Percentiles rank a stretch among this genome's conserved stretches.
Conservation (phyloP, 805 yeast genomes). For the Maudiozyma barnettii region DNA sequence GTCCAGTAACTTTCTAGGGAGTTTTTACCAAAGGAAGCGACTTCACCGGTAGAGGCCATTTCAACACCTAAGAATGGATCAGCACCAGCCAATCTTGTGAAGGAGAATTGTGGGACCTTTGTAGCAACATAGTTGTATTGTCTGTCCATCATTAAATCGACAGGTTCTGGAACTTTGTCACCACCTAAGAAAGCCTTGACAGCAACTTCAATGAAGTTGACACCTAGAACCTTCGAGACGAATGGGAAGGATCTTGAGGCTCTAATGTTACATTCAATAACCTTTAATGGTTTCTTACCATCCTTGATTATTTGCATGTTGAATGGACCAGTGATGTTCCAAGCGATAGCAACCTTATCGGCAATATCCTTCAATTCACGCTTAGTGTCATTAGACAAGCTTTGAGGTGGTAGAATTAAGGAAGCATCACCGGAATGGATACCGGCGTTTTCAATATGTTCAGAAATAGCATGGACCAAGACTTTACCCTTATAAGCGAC, state of each 20-base stretch:
- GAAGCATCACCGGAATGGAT: constrained; percentile 99
- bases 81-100: constrained; percentile 97
- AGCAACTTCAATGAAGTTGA: constrained; percentile 90
- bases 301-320: constrained; percentile 94
- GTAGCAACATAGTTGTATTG: constrained; percentile 81
- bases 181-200: constrained; percentile 74
- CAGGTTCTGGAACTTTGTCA: constrained; percentile 63
- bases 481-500: constrained; percentile 87
- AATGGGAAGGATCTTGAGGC: constrained; percentile 99
- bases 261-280: constrained; percentile 96
- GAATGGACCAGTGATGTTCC: constrained; percentile 96
- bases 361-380: constrained; percentile 76
- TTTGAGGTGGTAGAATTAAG: constrained; percentile 84
- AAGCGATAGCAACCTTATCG: constrained; percentile 86
- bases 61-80: constrained; percentile 98
- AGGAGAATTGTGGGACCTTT: constrained; percentile 97
- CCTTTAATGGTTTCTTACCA: constrained; percentile 66
- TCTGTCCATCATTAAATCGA: constrained; percentile 63
- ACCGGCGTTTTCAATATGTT: constrained; percentile 98
- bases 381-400: constrained; percentile 55
- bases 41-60: constrained; percentile 99
- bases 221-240: constrained; percentile 92
- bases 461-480: constrained; percentile 90
- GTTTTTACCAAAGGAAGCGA: constrained; percentile 90
- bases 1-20: constrained; percentile 94